Evolutionary conservation across 257 asterid genomes (phyloP).

Genomic region (Ehretia macrophylla): DNA sequence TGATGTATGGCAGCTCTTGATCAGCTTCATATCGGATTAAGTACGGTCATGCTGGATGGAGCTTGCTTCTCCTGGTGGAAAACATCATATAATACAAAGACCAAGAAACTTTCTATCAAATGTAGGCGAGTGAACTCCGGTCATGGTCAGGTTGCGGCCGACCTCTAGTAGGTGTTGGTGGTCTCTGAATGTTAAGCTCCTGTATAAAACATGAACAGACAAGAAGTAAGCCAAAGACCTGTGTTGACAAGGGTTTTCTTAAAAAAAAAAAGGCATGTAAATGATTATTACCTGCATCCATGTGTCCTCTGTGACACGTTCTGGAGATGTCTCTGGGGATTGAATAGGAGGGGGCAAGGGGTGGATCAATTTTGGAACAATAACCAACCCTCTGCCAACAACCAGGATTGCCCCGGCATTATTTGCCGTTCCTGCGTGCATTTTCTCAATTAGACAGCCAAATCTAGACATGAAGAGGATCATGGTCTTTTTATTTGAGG

Average conservation of each 20-base stretch:
- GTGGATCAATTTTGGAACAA: constrained; percentile 93
- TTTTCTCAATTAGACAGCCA: constrained; percentile 19
- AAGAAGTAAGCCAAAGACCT: neutral
- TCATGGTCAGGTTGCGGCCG: constrained; percentile 94
- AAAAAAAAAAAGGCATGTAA: too few relatives aligned
- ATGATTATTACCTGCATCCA: constrained; percentile 89
- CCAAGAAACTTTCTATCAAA: constrained; percentile 26
- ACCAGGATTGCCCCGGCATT: constrained; percentile 98
- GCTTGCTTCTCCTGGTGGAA: neutral
- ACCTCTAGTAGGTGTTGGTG: constrained; percentile 97
- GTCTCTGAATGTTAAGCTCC: constrained; percentile 99
- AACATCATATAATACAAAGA: neutral
- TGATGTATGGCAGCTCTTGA: neutral
- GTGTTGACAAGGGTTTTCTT: neutral
- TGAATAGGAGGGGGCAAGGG: constrained; percentile 95
- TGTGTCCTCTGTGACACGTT: constrained; percentile 65
- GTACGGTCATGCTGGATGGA: neutral
- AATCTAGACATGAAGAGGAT: constrained; percentile 5
- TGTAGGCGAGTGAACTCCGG: constrained; percentile 86
- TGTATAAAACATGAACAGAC: constrained; percentile 19
- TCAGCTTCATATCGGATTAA: neutral
- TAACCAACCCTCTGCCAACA: constrained; percentile 87
- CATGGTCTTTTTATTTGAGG: neutral
- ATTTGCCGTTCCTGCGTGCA: constrained; percentile 81
- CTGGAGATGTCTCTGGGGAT: constrained; percentile 97